Conservation (phyloP, 331 rosid genomes). For the Stylosanthes scabra region DNA sequence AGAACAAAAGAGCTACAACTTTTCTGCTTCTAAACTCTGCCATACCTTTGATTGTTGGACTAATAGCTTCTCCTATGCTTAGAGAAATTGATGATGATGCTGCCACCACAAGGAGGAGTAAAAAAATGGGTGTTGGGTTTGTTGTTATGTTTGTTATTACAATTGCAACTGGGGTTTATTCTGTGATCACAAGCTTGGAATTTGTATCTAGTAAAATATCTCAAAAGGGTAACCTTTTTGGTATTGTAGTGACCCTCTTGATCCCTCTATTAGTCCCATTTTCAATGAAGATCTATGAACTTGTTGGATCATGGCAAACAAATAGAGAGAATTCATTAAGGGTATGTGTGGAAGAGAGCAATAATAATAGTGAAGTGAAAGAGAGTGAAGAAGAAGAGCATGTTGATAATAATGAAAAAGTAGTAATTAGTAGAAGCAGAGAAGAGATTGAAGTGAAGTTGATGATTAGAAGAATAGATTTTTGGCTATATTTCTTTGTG, state of each 20-base stretch:
- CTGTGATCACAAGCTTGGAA: conserved; percentile 63
- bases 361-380: conserved; percentile 33
- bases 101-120: background rate
- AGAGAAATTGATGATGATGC: conserved; percentile 35
- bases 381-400: conserved; percentile 35
- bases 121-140: conserved; percentile 52
- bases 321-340: conserved; percentile 46
- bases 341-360: conserved; percentile 50
- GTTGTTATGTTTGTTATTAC: conserved; percentile 65
- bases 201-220: conserved; percentile 44
- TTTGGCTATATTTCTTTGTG: conserved; percentile 75
- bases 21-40: conserved; percentile 70
- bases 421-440: conserved; percentile 4
- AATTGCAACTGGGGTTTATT: conserved; percentile 64
- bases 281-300: conserved; percentile 39
- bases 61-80: conserved; percentile 48
- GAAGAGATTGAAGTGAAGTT: conserved; percentile 73
- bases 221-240: conserved; percentile 36
- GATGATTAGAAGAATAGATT: conserved; percentile 71
- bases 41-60: conserved; percentile 51
- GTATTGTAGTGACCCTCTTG: conserved; percentile 52
- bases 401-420: background rate
- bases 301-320: conserved; percentile 29
- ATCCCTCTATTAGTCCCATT: conserved; percentile 53
- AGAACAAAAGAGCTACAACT: conserved; percentile 36